A percentile compares a stretch with the other conserved stretches of the same genome.
Conservation (phyloP, 2,329 filamentous ascomycete genomes). For the Trichophyton simii region DNA sequence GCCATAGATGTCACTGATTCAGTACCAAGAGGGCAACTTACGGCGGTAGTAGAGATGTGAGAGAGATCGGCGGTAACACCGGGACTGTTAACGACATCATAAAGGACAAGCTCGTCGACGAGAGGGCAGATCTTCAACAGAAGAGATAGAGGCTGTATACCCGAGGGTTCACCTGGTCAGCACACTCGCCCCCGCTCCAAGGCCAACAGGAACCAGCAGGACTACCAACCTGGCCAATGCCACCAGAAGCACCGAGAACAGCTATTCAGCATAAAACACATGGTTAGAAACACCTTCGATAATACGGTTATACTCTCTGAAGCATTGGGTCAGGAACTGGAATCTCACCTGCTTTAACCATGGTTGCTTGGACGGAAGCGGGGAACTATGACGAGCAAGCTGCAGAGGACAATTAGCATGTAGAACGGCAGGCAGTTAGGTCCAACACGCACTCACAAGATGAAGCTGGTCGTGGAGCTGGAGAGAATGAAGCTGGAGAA, state of each 20-base stretch:
- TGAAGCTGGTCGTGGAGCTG: not conserved
- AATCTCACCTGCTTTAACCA: slow-evolving; percentile 36
- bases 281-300: not conserved
- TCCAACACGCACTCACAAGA: not conserved
- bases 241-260: slow-evolving; percentile 92
- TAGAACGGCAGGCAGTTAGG: not conserved
- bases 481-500: slow-evolving; percentile 4
- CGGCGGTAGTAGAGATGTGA: slow-evolving; percentile 85
- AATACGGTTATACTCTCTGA: not conserved
- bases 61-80: slow-evolving; percentile 93
- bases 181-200: not conserved
- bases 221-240: slow-evolving; percentile 80
- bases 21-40: slow-evolving; percentile 36
- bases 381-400: not conserved
- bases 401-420: not conserved
- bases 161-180: not conserved
- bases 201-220: not conserved
- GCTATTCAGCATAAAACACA: slow-evolving; percentile 28
- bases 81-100: slow-evolving; percentile 98
- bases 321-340: not conserved
- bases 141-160: slow-evolving; percentile 72
- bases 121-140: slow-evolving; percentile 83
- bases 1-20: not conserved
- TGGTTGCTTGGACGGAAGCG: slow-evolving; percentile 22
- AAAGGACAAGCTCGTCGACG: slow-evolving; percentile 85